Percentiles rank a stretch among this genome's conserved stretches.
Conservation (phyloP, 495 filamentous ascomycete genomes). For the Articulospora tetracladia region DNA sequence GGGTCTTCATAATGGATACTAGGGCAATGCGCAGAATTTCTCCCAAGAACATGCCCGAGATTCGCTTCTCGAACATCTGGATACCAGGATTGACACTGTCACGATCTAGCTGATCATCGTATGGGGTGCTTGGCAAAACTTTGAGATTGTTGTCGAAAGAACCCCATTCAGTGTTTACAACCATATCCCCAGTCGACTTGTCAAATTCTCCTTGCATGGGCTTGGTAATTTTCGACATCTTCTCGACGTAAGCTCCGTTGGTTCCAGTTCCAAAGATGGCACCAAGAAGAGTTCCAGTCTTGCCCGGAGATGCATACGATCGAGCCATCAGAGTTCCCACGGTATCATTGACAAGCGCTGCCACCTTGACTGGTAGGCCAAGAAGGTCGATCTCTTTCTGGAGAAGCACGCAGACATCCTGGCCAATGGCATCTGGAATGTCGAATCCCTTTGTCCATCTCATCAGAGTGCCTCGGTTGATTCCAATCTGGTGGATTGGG, state of each 20-base stretch:
- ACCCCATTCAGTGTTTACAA: slow-evolving; percentile 98
- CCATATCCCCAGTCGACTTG: slow-evolving; percentile 84
- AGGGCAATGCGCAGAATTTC: slow-evolving; percentile 84
- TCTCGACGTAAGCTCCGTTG: slow-evolving; percentile 90
- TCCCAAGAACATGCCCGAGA: slow-evolving; percentile 97
- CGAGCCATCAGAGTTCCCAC: slow-evolving; percentile 97
- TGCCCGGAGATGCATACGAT: slow-evolving; percentile 88
- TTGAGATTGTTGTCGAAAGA: slow-evolving; percentile 93
- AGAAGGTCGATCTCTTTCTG: slow-evolving; percentile 90
- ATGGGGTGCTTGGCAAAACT: slow-evolving; percentile 80
- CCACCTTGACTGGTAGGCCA: slow-evolving; percentile 82
- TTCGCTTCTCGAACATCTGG: slow-evolving; percentile 98
- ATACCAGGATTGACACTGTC: slow-evolving; percentile 88
- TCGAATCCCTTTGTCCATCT: slow-evolving; percentile 99
- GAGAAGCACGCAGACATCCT: slow-evolving; percentile 88
- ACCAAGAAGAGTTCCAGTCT: slow-evolving; percentile 80
- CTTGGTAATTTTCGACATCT: slow-evolving; percentile 64
- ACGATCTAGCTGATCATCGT: slow-evolving; percentile 74
- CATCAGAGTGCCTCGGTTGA: slow-evolving; percentile 89
- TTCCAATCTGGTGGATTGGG: slow-evolving; percentile 87
- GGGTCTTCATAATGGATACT: slow-evolving; percentile 58
- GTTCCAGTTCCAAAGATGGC: slow-evolving; percentile 95
- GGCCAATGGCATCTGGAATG: slow-evolving; percentile 85
- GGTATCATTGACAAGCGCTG: slow-evolving; percentile 95
- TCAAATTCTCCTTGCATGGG: slow-evolving; percentile 66